phyloP scores from a whole-genome alignment of 2,329 filamentous ascomycete genomes.

The Xylaria sp. region DNA sequence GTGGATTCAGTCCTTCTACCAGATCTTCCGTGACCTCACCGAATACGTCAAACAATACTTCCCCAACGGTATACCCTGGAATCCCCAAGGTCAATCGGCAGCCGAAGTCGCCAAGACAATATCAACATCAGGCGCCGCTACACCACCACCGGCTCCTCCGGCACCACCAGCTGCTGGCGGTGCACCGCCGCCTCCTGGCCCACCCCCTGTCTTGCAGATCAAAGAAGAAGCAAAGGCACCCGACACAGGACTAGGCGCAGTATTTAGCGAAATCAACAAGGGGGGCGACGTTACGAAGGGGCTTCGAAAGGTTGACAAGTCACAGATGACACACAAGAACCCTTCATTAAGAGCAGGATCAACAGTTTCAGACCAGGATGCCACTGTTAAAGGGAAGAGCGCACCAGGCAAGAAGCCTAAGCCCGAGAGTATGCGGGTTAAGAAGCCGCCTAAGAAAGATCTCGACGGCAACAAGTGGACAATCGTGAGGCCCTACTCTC shows the following conservation, averaged over 20 bases:
- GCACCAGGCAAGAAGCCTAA: slow-evolving; percentile 89
- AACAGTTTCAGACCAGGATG: slow-evolving; percentile 69
- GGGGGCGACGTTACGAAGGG: slow-evolving; percentile 88
- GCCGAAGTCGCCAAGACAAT: slow-evolving; percentile 73
- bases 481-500: slow-evolving; percentile 62
- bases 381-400: slow-evolving; percentile 76
- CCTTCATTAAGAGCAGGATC: slow-evolving; percentile 81
- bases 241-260: slow-evolving; percentile 78
- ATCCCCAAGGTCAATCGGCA: slow-evolving; percentile 78
- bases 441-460: slow-evolving; percentile 83
- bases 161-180: slow-evolving; percentile 65
- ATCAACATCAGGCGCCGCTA: slow-evolving; percentile 55
- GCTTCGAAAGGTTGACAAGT: slow-evolving; percentile 92
- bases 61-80: slow-evolving; percentile 85
- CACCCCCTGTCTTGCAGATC: slow-evolving; percentile 73
- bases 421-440: slow-evolving; percentile 84
- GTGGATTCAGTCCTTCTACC: slow-evolving; percentile 94
- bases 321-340: slow-evolving; percentile 99
- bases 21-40: slow-evolving; percentile 84
- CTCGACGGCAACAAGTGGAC: slow-evolving; percentile 94
- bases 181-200: slow-evolving; percentile 75
- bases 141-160: slow-evolving; percentile 61
- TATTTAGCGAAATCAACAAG: slow-evolving; percentile 92
- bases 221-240: slow-evolving; percentile 59
- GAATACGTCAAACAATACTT: slow-evolving; percentile 89